These are phyloP conservation scores for Leccinellum luteum DNA, from an alignment of 768 basidiomycete genomes.

Conservation along the genomic window DNA sequence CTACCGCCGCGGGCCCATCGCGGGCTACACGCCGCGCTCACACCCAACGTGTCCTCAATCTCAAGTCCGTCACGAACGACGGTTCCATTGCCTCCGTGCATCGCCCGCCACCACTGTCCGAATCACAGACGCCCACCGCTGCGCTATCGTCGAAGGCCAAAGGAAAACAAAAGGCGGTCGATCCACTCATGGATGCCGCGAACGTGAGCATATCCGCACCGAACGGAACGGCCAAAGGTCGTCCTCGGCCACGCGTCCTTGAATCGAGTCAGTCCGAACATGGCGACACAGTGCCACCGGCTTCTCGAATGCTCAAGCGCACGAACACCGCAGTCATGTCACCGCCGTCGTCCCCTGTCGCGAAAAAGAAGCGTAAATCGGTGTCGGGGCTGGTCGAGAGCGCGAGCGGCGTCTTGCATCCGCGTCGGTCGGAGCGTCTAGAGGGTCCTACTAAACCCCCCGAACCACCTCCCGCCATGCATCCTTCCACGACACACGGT, in stretches of 20 bases:
- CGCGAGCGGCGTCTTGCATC: background rate
- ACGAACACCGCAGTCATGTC: conserved; percentile 20
- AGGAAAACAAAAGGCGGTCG: conserved; percentile 32
- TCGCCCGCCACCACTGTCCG: conserved; percentile 3
- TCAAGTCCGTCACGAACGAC: conserved; percentile 28
- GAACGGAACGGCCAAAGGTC: conserved; percentile 11
- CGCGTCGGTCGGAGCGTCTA: conserved; percentile 21
- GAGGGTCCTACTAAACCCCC: conserved; percentile 15
- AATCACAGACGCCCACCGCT: background rate
- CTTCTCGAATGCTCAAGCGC: conserved; percentile 25
- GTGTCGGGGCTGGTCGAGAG: conserved; percentile 3
- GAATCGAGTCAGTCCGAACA: conserved; percentile 2
- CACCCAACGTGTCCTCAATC: conserved; percentile 49
- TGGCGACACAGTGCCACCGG: conserved; percentile 8
- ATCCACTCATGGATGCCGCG: conserved; percentile 10
- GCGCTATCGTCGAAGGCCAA: conserved; percentile 28
- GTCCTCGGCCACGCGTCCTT: conserved; percentile 7
- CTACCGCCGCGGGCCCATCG: conserved; percentile 43
- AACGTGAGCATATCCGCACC: conserved; percentile 9
- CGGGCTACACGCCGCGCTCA: conserved; percentile 61
- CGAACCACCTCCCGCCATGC: background rate
- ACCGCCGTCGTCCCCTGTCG: conserved; percentile 18
- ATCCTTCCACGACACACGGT: background rate
- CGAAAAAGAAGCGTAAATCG: conserved; percentile 29
- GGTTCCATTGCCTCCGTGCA: conserved; percentile 1